Evolutionary conservation across 768 basidiomycete species (phyloP), one percentile per base, ranked within the genome.

Genomic region (Leucocoprinus leucothites): DNA sequence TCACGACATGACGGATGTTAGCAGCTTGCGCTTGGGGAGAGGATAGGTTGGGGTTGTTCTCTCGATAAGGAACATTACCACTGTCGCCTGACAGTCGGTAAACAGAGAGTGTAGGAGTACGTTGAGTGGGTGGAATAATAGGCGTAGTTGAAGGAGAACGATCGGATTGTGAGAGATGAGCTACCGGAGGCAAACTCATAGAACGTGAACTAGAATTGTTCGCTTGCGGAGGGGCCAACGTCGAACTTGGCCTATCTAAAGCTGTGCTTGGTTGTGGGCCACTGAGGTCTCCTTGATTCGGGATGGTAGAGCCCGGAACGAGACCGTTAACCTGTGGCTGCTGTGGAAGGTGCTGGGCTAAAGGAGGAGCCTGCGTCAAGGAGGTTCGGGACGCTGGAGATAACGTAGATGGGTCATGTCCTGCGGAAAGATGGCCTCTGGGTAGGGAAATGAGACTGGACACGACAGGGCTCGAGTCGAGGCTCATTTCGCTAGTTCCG

Each of bases 1-100:
- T 31, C 46, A 55, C 45, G 3, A 55, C 26, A 18, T 48, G 53
- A 19, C 45, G 45, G 26, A 55, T 28, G 38, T 55, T 55, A 41
- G 53, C 53, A 26, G 25, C 53, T 41, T 55, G 53, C n/a, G 46
- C 53, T 18, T 55, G 53, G 24, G 46, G 45, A 21, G 53, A 55
- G 13, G 31, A 18, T 34, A 13, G 8, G 9, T 48, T 1, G 25
- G 36, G 40, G 9, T 48, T 14, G 47, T 25, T 34, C 22, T 48
- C 31, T 13, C 5, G 31, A 14, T 48, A 55, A 40, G 53, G 53
- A 21, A 55, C 46, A 18, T 55, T 55, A 16, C 53, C 53, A 18
- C 36, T 21, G n/a, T 55, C 53, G 16, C n/a, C 16, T 28, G 53
- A 55, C 19, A 31, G 46, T 8, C 45, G 46, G 41, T 55, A 42